phyloP scores from a whole-genome alignment of 2,329 filamentous ascomycete genomes.

The Clarireedia monteithiana region DNA sequence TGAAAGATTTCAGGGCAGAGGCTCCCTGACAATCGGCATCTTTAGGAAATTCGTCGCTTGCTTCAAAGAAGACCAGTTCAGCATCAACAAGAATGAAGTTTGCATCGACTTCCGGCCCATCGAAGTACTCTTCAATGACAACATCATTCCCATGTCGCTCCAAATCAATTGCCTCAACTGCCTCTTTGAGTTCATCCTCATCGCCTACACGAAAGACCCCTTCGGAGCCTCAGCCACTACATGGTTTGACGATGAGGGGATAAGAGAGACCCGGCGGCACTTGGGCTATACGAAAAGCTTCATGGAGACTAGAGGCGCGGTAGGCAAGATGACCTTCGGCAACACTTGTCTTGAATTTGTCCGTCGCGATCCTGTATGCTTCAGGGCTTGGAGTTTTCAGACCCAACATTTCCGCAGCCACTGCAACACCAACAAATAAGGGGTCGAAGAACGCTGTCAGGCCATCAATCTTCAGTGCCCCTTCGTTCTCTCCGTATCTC shows the following conservation, averaged over 20 bases:
- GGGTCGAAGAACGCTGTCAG: neutral
- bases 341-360: neutral
- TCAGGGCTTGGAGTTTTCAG: neutral
- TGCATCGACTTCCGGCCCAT: constrained; percentile 10
- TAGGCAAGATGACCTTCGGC: too few relatives aligned
- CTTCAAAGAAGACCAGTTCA: constrained; percentile 9
- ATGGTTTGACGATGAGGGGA: constrained; percentile 9
- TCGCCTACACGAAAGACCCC: neutral
- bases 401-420: neutral
- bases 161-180: neutral
- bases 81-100: constrained; percentile 6
- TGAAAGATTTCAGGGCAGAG: neutral
- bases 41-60: constrained; percentile 4
- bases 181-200: neutral
- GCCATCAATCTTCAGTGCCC: constrained; percentile 1
- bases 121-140: neutral
- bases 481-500: neutral
- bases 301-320: too few relatives aligned
- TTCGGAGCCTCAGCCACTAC: constrained; percentile 7
- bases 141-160: neutral
- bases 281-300: too few relatives aligned
- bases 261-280: neutral
- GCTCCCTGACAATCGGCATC: neutral
- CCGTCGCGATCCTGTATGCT: neutral
- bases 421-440: neutral